phyloP scores from a whole-genome alignment of 441 rosid species.

The Pelargonium exstipulatum region DNA sequence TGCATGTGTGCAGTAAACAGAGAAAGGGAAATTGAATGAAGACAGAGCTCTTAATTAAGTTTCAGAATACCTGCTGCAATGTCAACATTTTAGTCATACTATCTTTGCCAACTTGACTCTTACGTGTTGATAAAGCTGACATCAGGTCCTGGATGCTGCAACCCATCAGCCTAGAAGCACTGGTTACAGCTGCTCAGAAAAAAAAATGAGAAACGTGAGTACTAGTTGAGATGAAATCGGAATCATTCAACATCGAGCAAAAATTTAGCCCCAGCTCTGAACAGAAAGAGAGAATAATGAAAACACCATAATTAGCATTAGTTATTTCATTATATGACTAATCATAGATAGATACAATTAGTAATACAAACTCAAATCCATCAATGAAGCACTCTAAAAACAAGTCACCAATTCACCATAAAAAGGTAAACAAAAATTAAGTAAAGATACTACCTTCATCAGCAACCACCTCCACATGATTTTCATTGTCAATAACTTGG shows the following conservation, averaged over 20 bases:
- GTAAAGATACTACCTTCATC: constrained; percentile 56
- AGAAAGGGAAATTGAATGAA: neutral
- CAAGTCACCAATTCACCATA: neutral
- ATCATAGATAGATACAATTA: constrained; percentile 1
- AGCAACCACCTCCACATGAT: constrained; percentile 71
- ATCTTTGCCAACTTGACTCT: constrained; percentile 64
- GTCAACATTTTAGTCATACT: constrained; percentile 61
- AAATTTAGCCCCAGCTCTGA: neutral
- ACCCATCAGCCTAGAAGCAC: constrained; percentile 66
- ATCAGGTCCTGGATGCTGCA: constrained; percentile 54
- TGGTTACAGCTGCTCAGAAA: constrained; percentile 57
- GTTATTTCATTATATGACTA: neutral
- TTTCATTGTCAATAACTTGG: constrained; percentile 62
- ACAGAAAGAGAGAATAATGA: neutral
- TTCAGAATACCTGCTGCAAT: constrained; percentile 58
- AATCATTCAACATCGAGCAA: neutral
- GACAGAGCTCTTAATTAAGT: constrained; percentile 2
- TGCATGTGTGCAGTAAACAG: neutral
- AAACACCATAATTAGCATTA: neutral
- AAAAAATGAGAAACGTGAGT: constrained; percentile 11
- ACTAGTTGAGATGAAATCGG: neutral
- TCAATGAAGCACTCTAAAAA: constrained; percentile 10
- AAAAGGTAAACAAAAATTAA: constrained; percentile 12
- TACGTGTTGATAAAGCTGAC: constrained; percentile 60
- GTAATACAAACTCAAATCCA: neutral